phyloP scores from a whole-genome alignment of 1,284 basidiomycete genomes.

The Stereum hirsutum region DNA sequence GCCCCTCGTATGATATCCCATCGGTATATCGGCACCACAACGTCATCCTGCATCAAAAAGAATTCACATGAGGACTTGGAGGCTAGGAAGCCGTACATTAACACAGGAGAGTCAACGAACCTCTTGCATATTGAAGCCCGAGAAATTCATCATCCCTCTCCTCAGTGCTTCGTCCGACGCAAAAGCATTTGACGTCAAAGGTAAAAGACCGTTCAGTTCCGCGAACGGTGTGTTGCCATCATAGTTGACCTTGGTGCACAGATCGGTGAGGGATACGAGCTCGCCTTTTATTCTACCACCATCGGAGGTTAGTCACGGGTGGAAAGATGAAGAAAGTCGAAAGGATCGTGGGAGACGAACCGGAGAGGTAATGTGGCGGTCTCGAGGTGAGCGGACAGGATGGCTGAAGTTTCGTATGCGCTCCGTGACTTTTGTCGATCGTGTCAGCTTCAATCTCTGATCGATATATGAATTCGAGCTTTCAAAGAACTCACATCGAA shows the following conservation, averaged over 20 bases:
- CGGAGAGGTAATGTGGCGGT: constrained; percentile 48
- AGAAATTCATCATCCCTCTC: neutral
- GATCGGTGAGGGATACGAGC: constrained; percentile 33
- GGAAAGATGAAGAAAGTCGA: constrained; percentile 5
- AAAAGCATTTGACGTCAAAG: constrained; percentile 32
- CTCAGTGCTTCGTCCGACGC: constrained; percentile 25
- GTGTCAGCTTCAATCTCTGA: constrained; percentile 4
- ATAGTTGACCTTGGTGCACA: constrained; percentile 44
- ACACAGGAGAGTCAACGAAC: neutral
- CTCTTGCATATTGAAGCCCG: neutral
- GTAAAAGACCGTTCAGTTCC: constrained; percentile 48
- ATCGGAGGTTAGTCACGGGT: too few relatives aligned
- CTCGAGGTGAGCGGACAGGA: constrained; percentile 62
- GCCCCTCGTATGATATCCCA: neutral
- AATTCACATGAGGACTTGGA: neutral
- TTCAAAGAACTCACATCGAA: constrained; percentile 37
- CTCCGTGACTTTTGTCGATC: constrained; percentile 25
- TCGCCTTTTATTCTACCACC: constrained; percentile 28
- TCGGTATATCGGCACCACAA: constrained; percentile 1
- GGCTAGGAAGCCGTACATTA: neutral
- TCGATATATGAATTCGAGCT: constrained; percentile 1
- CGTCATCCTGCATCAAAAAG: neutral
- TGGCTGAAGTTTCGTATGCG: constrained; percentile 49
- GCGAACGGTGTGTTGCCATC: constrained; percentile 44
- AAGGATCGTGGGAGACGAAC: constrained; percentile 7